Conservation (phyloP, 257 asterid genomes). For the Salvia hispanica region DNA sequence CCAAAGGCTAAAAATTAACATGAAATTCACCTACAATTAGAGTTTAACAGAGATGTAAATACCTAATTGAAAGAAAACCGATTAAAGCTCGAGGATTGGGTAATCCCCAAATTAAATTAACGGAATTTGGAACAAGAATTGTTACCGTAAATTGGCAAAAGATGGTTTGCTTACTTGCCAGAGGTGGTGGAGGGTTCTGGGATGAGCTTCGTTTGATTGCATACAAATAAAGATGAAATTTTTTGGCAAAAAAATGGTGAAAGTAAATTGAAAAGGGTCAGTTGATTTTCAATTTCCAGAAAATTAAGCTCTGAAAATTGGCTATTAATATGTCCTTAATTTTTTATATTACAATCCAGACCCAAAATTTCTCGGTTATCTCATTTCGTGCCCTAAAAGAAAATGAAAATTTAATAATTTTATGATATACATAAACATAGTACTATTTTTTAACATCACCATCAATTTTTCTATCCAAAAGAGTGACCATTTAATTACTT, state of each 20-base stretch:
- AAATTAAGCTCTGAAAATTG: slow-evolving; percentile 5
- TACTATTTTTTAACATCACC: too few species aligned
- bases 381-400: neutral
- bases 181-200: slow-evolving; percentile 20
- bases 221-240: slow-evolving; percentile 6
- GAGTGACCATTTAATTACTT: too few species aligned
- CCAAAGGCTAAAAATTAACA: slow-evolving; percentile 18
- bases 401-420: too few species aligned
- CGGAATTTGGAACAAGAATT: neutral
- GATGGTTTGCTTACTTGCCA: slow-evolving; percentile 10
- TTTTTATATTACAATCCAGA: slow-evolving; percentile 11
- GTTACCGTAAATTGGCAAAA: slow-evolving; percentile 35
- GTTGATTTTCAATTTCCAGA: slow-evolving; percentile 28
- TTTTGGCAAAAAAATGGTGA: slow-evolving; percentile 25
- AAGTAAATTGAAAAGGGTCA: slow-evolving; percentile 24
- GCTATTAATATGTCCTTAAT: neutral
- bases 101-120: neutral
- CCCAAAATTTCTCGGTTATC: slow-evolving; percentile 18
- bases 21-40: slow-evolving; percentile 26
- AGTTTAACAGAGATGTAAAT: slow-evolving; percentile 16
- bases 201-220: slow-evolving; percentile 18
- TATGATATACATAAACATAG: too few species aligned
- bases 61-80: neutral
- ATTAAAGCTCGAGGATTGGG: slow-evolving; percentile 8
- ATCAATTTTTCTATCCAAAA: too few species aligned